Conservation (phyloP, 106 monocot genomes). For the Allium cepa region DNA sequence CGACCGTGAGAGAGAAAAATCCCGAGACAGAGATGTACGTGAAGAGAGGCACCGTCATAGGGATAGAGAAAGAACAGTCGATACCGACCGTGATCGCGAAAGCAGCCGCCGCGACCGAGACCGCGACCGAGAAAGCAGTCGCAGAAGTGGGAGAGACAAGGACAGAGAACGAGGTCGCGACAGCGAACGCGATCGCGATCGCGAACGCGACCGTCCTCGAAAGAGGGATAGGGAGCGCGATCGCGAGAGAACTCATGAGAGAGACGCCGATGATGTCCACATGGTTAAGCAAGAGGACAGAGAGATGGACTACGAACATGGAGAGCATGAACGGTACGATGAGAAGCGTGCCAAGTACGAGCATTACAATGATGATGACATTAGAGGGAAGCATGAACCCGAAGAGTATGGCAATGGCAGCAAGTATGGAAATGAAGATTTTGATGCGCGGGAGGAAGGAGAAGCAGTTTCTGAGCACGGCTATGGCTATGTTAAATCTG, state of each 20-base stretch:
- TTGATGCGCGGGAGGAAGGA: slow-evolving; percentile 48
- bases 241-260: slow-evolving; percentile 28
- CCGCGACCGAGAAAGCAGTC: slow-evolving; percentile 19
- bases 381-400: neutral
- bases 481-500: slow-evolving; percentile 38
- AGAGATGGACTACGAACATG: slow-evolving; percentile 29
- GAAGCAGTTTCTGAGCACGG: slow-evolving; percentile 49
- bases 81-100: slow-evolving; percentile 30
- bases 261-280: slow-evolving; percentile 20
- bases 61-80: slow-evolving; percentile 27
- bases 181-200: slow-evolving; percentile 19
- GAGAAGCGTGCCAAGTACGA: slow-evolving; percentile 19
- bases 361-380: slow-evolving; percentile 10
- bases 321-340: slow-evolving; percentile 19
- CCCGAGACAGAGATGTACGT: slow-evolving; percentile 28
- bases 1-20: slow-evolving; percentile 39
- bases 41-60: slow-evolving; percentile 40
- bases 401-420: slow-evolving; percentile 20
- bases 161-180: slow-evolving; percentile 33
- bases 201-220: neutral
- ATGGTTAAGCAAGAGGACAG: slow-evolving; percentile 30
- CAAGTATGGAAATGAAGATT: slow-evolving; percentile 13
- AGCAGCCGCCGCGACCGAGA: slow-evolving; percentile 48
- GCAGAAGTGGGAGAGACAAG: slow-evolving; percentile 16
- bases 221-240: slow-evolving; percentile 10